Conservation (phyloP, 2,329 filamentous ascomycete species). For the Fusarium oxysporum region DNA sequence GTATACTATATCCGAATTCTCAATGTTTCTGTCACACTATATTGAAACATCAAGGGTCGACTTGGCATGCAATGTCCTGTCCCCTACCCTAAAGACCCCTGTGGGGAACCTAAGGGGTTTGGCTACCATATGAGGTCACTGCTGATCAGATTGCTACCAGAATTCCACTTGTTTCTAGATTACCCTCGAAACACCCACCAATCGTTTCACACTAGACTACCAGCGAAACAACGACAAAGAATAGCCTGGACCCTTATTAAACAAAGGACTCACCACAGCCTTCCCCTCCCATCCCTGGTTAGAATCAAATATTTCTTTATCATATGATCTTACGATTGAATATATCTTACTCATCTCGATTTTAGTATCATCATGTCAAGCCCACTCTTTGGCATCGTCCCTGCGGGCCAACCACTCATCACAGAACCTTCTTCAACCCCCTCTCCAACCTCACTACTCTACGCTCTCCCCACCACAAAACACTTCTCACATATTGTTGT, state of each 20-base stretch:
- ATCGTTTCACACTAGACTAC: slow-evolving; percentile 35
- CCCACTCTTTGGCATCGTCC: slow-evolving; percentile 69
- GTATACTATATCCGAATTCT: neutral
- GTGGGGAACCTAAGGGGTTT: neutral
- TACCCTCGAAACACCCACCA: slow-evolving; percentile 32
- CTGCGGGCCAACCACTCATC: slow-evolving; percentile 69
- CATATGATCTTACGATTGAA: neutral
- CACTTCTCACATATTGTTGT: slow-evolving; percentile 86
- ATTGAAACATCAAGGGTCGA: neutral
- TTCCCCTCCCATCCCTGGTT: neutral
- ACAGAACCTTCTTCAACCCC: slow-evolving; percentile 65
- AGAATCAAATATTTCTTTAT: neutral
- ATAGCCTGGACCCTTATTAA: neutral
- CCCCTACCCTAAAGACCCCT: slow-evolving; percentile 27
- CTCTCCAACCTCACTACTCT: slow-evolving; percentile 67
- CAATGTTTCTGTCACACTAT: neutral
- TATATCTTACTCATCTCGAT: neutral
- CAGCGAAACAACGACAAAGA: slow-evolving; percentile 22
- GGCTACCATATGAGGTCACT: slow-evolving; percentile 24
- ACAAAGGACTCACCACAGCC: slow-evolving; percentile 7
- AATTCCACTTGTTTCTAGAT: slow-evolving; percentile 36
- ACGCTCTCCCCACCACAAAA: slow-evolving; percentile 59
- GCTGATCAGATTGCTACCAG: neutral
- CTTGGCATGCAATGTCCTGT: neutral
- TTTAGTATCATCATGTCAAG: slow-evolving; percentile 3